Conservation (phyloP, 495 filamentous ascomycete species). For the Penicillium coprophilum region DNA sequence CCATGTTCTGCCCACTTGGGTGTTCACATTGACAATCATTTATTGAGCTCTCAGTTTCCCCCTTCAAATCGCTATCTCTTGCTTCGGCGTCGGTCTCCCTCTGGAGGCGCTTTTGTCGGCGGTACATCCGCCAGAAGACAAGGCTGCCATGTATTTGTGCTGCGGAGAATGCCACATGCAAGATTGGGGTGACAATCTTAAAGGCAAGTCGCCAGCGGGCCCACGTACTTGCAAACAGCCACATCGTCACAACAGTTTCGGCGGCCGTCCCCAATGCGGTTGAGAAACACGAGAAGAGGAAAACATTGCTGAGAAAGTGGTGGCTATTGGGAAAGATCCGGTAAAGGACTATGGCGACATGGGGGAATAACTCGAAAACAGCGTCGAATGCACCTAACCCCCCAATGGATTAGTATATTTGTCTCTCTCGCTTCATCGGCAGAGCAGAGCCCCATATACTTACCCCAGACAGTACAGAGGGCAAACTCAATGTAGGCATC, state of each 20-base stretch:
- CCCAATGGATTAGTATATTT: background rate
- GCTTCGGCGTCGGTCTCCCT: slow-evolving; percentile 12
- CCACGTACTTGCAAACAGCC: slow-evolving; percentile 50
- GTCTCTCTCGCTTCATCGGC: background rate
- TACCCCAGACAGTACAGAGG: slow-evolving; percentile 51
- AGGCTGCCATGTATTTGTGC: slow-evolving; percentile 47
- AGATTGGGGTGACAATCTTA: slow-evolving; percentile 48
- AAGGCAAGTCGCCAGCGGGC: slow-evolving; percentile 46
- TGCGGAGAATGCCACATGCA: slow-evolving; percentile 46
- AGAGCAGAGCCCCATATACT: background rate
- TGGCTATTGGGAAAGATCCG: slow-evolving; percentile 42
- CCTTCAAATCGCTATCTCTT: background rate
- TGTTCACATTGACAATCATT: background rate
- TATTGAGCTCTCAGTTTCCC: background rate
- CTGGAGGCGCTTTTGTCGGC: slow-evolving; percentile 30
- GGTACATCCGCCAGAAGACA: slow-evolving; percentile 47
- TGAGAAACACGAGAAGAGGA: slow-evolving; percentile 37
- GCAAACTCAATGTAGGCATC: slow-evolving; percentile 52
- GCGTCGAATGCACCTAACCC: slow-evolving; percentile 49
- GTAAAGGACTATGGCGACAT: slow-evolving; percentile 51
- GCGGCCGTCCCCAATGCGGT: slow-evolving; percentile 43
- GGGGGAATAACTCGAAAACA: slow-evolving; percentile 50
- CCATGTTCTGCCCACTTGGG: background rate
- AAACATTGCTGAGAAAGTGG: slow-evolving; percentile 43
- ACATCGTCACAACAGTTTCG: slow-evolving; percentile 51